Conservation (phyloP, 1,284 basidiomycete genomes). For the Inonotus hispidus region DNA sequence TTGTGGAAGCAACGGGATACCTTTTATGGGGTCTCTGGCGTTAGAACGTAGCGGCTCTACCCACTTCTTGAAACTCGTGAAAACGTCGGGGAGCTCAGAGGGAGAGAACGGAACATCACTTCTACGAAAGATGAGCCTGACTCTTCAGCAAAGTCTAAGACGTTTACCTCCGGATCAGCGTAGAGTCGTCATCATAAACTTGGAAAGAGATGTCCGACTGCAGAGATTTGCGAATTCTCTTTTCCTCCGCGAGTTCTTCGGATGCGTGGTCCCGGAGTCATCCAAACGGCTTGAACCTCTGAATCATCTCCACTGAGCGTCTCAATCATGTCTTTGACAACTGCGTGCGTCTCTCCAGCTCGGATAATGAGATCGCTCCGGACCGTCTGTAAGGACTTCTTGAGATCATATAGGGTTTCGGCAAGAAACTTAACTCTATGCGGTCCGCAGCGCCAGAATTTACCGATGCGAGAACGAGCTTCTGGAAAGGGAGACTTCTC, state of each 20-base stretch:
- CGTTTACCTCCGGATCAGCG: slow-evolving; percentile 19
- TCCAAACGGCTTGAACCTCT: slow-evolving; percentile 37
- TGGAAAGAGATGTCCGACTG: slow-evolving; percentile 12
- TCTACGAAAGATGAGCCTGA: background rate
- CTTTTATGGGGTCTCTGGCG: slow-evolving; percentile 20
- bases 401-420: slow-evolving; percentile 42
- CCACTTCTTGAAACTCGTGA: slow-evolving; percentile 39
- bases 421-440: slow-evolving; percentile 37
- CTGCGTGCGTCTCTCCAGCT: slow-evolving; percentile 38
- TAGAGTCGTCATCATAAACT: slow-evolving; percentile 22
- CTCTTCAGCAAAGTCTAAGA: background rate
- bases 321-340: slow-evolving; percentile 34
- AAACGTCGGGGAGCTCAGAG: slow-evolving; percentile 35
- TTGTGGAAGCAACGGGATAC: background rate
- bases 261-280: slow-evolving; percentile 31
- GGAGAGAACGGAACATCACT: slow-evolving; percentile 33
- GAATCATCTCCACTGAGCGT: slow-evolving; percentile 30
- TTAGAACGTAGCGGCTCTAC: slow-evolving; percentile 33
- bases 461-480: slow-evolving; percentile 33
- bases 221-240: background rate
- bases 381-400: slow-evolving; percentile 30
- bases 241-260: slow-evolving; percentile 22
- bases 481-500: slow-evolving; percentile 27
- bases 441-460: slow-evolving; percentile 43
- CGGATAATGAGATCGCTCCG: slow-evolving; percentile 43